These are phyloP conservation scores for Moringa oleifera DNA, from an alignment of 345 rosid genomes.

Conservation along the genomic window DNA sequence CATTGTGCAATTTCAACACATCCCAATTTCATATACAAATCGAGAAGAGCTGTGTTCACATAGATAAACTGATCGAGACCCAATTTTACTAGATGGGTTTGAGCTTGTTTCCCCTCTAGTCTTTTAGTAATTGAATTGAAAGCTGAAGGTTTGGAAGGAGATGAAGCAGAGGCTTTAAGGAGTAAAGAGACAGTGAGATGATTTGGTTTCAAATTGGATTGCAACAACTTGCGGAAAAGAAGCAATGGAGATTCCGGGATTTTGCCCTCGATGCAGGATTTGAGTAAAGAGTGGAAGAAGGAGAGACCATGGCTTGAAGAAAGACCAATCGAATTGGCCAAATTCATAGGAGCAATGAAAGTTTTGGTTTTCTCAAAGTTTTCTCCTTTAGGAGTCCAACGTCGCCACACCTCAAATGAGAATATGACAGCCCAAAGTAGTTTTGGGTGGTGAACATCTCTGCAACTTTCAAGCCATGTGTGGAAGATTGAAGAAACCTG, in stretches of 20 bases:
- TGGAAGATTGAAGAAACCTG: no score
- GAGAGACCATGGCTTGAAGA: slow-evolving; percentile 26
- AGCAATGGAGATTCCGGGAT: slow-evolving; percentile 31
- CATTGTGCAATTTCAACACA: slow-evolving; percentile 29
- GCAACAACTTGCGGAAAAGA: slow-evolving; percentile 50
- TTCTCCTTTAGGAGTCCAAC: no score
- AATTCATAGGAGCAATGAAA: slow-evolving; percentile 17
- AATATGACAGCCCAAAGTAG: no score
- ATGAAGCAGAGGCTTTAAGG: slow-evolving; percentile 32
- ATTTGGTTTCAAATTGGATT: slow-evolving; percentile 37
- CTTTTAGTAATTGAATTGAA: slow-evolving; percentile 12
- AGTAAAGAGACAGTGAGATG: slow-evolving; percentile 54
- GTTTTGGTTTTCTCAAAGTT: no score
- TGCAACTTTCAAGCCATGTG: no score
- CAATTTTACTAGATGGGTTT: slow-evolving; percentile 47
- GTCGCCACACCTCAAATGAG: no score
- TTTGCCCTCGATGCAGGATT: slow-evolving; percentile 31
- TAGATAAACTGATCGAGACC: slow-evolving; percentile 47
- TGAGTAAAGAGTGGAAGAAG: slow-evolving; percentile 43
- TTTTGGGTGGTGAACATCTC: no score
- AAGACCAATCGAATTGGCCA: slow-evolving; percentile 11
- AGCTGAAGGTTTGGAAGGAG: slow-evolving; percentile 6
- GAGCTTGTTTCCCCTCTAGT: slow-evolving; percentile 38
- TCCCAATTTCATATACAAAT: slow-evolving; percentile 38
- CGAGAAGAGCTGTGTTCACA: slow-evolving; percentile 54